Conservation (phyloP, 1,139 yeast species). For the Chernovozyma sophiae-reginae region DNA sequence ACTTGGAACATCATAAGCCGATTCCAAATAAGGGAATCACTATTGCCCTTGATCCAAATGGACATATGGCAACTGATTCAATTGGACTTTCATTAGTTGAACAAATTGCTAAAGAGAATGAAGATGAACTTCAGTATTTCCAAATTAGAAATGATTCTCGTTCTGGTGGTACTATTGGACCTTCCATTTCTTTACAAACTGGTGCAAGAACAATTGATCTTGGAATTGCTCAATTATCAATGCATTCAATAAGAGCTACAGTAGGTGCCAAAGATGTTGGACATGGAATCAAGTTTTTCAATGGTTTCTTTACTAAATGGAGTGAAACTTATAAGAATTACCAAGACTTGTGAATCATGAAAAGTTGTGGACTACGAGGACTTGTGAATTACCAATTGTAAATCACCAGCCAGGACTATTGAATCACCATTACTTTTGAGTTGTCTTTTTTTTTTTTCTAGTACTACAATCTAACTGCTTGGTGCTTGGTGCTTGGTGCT, state of each 20-base stretch:
- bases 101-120: conserved; percentile 59
- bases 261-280: conserved; percentile 70
- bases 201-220: conserved; percentile 76
- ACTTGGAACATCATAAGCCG: conserved; percentile 73
- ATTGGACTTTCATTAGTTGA: conserved; percentile 64
- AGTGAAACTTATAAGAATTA: conserved; percentile 24
- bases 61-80: conserved; percentile 77
- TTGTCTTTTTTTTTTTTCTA: too few relatives aligned
- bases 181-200: conserved; percentile 56
- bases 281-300: conserved; percentile 61
- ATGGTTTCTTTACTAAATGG: conserved; percentile 61
- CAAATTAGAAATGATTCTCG: conserved; percentile 69
- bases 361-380: too few relatives aligned
- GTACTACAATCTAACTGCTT: too few relatives aligned
- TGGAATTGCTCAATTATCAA: conserved; percentile 74
- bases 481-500: too few relatives aligned
- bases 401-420: too few relatives aligned
- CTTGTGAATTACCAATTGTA: too few relatives aligned
- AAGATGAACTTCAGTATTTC: conserved; percentile 62
- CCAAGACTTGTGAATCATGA: conserved; percentile 7
- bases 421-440: too few relatives aligned
- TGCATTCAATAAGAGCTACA: conserved; percentile 80
- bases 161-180: conserved; percentile 82
- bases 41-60: conserved; percentile 70
- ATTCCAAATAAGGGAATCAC: conserved; percentile 73